Base-by-base conservation (phyloP, 2,329 filamentous ascomycete species). In the Alternaria arborescens region DNA sequence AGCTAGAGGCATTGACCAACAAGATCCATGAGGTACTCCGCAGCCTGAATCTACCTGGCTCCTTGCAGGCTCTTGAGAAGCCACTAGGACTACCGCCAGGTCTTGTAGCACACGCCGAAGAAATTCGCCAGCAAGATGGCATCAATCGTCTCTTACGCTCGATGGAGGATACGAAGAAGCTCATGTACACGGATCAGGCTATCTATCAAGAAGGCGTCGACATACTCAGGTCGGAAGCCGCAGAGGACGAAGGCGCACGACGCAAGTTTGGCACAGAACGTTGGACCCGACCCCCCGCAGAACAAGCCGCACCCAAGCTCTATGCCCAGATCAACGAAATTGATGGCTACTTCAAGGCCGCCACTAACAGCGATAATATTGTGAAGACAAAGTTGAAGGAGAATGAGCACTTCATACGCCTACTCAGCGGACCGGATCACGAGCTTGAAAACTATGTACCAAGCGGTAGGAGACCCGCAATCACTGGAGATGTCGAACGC, bases 41-140 rank as follows among this genome's bases (percentile, higher is more conserved):
- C 18, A 94, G 91, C 0, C 82, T 98, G 14, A 95, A 96, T 60
- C 86, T 99, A 0, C 95, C 95, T 0, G 95, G 95, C 0, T 97
- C 94, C 1, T 81, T 99, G 4, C 95, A 99, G 76, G 95, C 95
- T 0, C 84, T 98, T 1, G 95, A 99, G 76, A 98, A 97, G 75
- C 95, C 95, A 0, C 84, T 99, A 0, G 95, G 95, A 0, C 80
- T 99, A 4, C 95, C 95, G 0, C 92, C 93, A 0, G 91, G 88
- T 16, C 81, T 99, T 2, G 87, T 93, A 3, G 92, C 95, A 22
- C 95, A 97, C 70, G 94, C 94, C 0, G 94, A 98, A 75, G 95
- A 98, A 74, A 90, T 99, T 50, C 87, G 94, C 20, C 94, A 98
- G 75, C 91, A 94, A 57, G 93, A 97, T 72, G 94, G 93, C 0